A percentile compares a stretch with the other conserved stretches of the same genome.
These are phyloP conservation scores for Arachnopeziza araneosa DNA, from an alignment of 2,329 filamentous ascomycete species.

Conservation along the genomic window DNA sequence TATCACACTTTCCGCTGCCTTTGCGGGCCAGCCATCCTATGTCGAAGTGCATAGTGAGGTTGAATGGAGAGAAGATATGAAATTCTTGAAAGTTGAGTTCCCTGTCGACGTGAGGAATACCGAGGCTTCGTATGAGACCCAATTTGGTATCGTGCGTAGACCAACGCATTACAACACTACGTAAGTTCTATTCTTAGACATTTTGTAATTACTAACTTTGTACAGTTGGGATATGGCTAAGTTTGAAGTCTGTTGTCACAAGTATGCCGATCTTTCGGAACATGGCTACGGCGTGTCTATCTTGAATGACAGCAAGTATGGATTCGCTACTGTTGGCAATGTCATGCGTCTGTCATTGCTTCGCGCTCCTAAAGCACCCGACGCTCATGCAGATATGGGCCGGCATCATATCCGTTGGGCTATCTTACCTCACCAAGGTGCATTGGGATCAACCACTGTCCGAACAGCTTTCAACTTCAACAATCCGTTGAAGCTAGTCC, in stretches of 20 bases:
- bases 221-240: constrained; percentile 89
- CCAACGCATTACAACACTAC: constrained; percentile 97
- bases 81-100: constrained; percentile 98
- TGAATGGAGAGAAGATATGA: constrained; percentile 97
- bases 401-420: constrained; percentile 82
- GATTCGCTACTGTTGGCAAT: constrained; percentile 84
- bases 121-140: constrained; percentile 91
- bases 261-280: constrained; percentile 87
- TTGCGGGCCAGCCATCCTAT: constrained; percentile 59
- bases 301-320: constrained; percentile 93
- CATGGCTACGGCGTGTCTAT: constrained; percentile 86
- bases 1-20: constrained; percentile 68
- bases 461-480: constrained; percentile 88
- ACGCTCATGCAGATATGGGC: constrained; percentile 92
- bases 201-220: constrained; percentile 22
- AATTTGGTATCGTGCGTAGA: constrained; percentile 81
- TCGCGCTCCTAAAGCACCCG: constrained; percentile 84
- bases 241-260: constrained; percentile 94
- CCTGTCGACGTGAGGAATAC: constrained; percentile 87
- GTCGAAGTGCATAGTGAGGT: constrained; percentile 80
- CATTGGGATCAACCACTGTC: constrained; percentile 67
- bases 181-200: constrained; percentile 35
- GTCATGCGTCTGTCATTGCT: constrained; percentile 85
- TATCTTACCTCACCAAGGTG: constrained; percentile 76
- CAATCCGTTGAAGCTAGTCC: constrained; percentile 60